Conservation (phyloP, 768 basidiomycete genomes). For the Tylopilus vinaceipallidus region DNA sequence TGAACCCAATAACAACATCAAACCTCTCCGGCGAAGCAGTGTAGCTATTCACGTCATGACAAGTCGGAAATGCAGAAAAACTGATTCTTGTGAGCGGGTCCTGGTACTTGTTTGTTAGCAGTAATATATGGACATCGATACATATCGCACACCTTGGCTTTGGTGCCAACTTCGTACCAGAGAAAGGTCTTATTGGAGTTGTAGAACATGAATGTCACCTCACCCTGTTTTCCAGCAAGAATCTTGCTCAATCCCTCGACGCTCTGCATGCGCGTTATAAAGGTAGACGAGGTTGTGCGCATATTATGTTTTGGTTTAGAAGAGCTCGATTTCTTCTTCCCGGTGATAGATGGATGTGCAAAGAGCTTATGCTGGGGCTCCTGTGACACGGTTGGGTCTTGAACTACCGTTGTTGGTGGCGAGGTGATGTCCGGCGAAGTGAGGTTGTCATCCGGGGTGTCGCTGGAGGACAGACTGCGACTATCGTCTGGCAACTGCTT, state of each 20-base stretch:
- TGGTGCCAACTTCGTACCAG: constrained; percentile 85
- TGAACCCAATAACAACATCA: constrained; percentile 90
- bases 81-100: constrained; percentile 84
- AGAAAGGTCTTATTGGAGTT: constrained; percentile 81
- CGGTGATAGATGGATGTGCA: constrained; percentile 42
- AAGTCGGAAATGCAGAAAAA: constrained; percentile 86
- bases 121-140: background rate
- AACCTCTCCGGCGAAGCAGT: constrained; percentile 79
- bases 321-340: constrained; percentile 60
- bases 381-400: constrained; percentile 27
- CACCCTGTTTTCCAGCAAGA: constrained; percentile 79
- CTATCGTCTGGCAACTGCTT: constrained; percentile 49
- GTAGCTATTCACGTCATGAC: constrained; percentile 79
- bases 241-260: constrained; percentile 72
- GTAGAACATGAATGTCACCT: constrained; percentile 83
- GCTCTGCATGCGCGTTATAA: constrained; percentile 84
- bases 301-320: constrained; percentile 89
- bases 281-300: constrained; percentile 87
- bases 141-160: constrained; percentile 62
- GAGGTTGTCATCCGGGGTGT: constrained; percentile 62
- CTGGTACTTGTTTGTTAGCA: constrained; percentile 39
- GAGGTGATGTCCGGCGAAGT: constrained; percentile 40
- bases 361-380: constrained; percentile 57
- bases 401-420: constrained; percentile 34
- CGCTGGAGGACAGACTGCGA: constrained; percentile 81